Conservation (phyloP, 176 grass and related monocot genomes). For the Phoenix roebelenii region DNA sequence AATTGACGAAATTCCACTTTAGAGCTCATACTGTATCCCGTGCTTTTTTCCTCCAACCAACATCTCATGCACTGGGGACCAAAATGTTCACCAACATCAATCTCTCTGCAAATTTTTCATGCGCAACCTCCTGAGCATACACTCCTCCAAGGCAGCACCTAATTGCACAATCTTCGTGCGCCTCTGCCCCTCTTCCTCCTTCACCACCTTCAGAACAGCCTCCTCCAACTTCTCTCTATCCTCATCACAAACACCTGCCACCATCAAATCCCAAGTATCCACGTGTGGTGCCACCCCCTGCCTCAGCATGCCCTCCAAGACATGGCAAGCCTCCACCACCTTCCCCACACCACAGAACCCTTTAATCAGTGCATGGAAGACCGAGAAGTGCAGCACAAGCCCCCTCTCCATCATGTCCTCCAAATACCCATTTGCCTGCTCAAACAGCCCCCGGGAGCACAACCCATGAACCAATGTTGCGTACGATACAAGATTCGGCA, state of each 20-base stretch:
- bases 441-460: conserved; percentile 37
- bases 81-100: neutral
- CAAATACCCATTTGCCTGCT: conserved; percentile 45
- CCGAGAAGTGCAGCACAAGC: conserved; percentile 59
- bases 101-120: neutral
- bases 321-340: conserved; percentile 34
- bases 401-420: conserved; percentile 45
- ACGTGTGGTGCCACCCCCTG: conserved; percentile 42
- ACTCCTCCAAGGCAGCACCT: conserved; percentile 8
- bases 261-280: conserved; percentile 59
- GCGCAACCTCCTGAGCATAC: conserved; percentile 2
- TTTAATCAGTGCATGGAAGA: conserved; percentile 67
- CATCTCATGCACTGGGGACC: too few relatives aligned
- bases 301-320: conserved; percentile 40
- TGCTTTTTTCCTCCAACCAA: too few relatives aligned
- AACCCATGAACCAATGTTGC: conserved; percentile 53
- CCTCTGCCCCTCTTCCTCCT: conserved; percentile 21
- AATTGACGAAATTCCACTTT: too few relatives aligned
- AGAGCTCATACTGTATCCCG: too few relatives aligned
- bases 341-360: conserved; percentile 62
- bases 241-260: conserved; percentile 31
- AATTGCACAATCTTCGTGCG: neutral
- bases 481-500: conserved; percentile 51
- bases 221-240: conserved; percentile 21
- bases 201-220: conserved; percentile 17